Evolutionary conservation across 257 asterid species (phyloP).

Genomic region (Nicotiana undulata): DNA sequence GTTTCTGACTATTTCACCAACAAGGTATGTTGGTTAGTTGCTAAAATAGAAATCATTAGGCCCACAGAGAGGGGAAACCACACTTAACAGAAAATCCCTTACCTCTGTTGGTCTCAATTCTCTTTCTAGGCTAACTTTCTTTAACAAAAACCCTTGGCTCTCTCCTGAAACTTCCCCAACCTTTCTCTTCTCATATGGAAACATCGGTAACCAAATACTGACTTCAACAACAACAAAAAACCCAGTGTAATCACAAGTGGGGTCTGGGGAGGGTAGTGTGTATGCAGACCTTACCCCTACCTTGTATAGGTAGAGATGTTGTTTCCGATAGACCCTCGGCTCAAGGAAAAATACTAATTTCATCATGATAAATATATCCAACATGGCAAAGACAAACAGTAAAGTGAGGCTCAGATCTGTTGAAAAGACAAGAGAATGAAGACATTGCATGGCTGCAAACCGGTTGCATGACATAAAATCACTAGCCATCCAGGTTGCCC

Average conservation of each 20-base stretch:
- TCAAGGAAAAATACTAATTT: too few species aligned
- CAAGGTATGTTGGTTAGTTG: too few species aligned
- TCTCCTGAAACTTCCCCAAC: not conserved
- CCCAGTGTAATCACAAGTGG: too few species aligned
- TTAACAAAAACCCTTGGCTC: not conserved
- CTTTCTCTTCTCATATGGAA: not conserved
- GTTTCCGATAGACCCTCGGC: too few species aligned
- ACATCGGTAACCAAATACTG: not conserved
- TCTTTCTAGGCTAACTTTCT: not conserved
- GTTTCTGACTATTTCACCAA: too few species aligned
- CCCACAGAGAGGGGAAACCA: not conserved
- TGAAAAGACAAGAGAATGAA: not conserved
- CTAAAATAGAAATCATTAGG: not conserved
- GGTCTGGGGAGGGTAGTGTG: too few species aligned
- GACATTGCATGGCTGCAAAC: slow-evolving; percentile 3
- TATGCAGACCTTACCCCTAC: too few species aligned
- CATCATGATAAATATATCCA: too few species aligned
- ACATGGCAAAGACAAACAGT: too few species aligned
- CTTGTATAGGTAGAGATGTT: too few species aligned
- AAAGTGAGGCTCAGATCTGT: slow-evolving; percentile 5
- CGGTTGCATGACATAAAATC: not conserved
- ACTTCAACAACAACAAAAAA: too few species aligned
- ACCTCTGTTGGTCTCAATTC: too few species aligned
- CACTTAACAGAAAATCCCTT: not conserved
- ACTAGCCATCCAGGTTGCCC: not conserved